These are phyloP conservation scores for Apiospora sp. DNA, from an alignment of 2,329 filamentous ascomycete species.

Conservation along the genomic window DNA sequence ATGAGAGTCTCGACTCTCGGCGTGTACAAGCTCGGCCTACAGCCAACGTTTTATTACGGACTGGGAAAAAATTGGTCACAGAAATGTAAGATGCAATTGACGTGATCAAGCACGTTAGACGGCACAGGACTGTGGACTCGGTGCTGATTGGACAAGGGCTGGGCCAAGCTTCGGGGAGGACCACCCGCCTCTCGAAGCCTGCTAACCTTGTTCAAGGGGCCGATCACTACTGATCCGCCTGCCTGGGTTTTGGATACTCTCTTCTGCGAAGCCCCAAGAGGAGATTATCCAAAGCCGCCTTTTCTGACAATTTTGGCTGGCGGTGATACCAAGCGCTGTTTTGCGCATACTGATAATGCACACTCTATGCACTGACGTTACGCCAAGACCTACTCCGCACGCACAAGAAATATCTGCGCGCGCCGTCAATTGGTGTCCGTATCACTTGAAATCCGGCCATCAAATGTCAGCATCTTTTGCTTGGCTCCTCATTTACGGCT, in stretches of 20 bases:
- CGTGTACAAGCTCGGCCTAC: neutral
- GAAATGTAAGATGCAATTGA: conserved; percentile 4
- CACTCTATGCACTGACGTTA: neutral
- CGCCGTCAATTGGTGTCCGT: neutral
- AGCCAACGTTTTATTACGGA: neutral
- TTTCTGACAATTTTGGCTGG: neutral
- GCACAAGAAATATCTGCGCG: neutral
- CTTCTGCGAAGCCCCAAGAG: no score
- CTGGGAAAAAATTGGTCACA: neutral
- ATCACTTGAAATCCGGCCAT: neutral
- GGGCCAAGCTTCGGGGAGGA: neutral
- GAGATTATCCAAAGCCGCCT: neutral
- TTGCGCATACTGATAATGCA: neutral
- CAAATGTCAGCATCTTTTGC: neutral
- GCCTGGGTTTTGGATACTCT: neutral
- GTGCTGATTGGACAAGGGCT: neutral
- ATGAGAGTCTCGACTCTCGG: neutral
- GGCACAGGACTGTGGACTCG: neutral
- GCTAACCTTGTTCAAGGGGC: neutral
- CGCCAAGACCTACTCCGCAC: conserved; percentile 4
- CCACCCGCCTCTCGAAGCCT: neutral
- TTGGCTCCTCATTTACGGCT: conserved; percentile 2
- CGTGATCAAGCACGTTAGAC: conserved; percentile 7
- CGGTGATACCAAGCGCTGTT: neutral
- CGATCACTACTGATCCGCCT: neutral